Evolutionary conservation across 352 stramenopile species (phyloP), one percentile per base, ranked within the genome.

Genomic region (Aphanomyces astaci): DNA sequence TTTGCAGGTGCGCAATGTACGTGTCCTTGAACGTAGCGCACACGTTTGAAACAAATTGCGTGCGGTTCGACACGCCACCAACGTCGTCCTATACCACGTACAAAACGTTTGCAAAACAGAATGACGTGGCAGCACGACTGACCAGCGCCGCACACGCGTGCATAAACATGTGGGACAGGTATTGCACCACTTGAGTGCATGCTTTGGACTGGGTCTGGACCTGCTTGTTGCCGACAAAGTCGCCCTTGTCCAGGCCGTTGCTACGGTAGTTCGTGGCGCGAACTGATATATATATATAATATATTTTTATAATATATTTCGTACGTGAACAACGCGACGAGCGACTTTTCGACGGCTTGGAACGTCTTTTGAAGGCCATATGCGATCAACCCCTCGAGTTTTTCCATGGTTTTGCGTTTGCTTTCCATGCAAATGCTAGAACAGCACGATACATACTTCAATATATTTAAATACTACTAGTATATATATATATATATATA

Each of bases 401-500:
- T 89, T 11, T 87, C 75, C 0, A 88, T 70, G 30, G 78, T 86
- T 24, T 83, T 84, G 33, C 79, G 80, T 45, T 92, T 89, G 73
- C 73, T 84, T 53, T 94, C 83, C 63, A 84, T 83, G 63, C 85
- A 92, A 30, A 92, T 90, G 39, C 85, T 93, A 59, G 17, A 9
- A n/a, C n/a, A n/a, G n/a, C n/a, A n/a, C n/a, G n/a, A n/a, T n/a
- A n/a, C n/a, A n/a, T n/a, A n/a, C n/a, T n/a, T n/a, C n/a, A n/a
- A n/a, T n/a, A n/a, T n/a, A n/a, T n/a, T n/a, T n/a, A n/a, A n/a
- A n/a, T n/a, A n/a, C n/a, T n/a, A n/a, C n/a, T n/a, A n/a, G n/a
- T n/a, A n/a, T n/a, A n/a, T n/a, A n/a, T n/a, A n/a, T n/a, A n/a
- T n/a, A n/a, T n/a, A n/a, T n/a, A n/a, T n/a, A n/a, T n/a, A n/a